These are phyloP conservation scores for Buxus sempervirens DNA, from an alignment of 164 flowering plant genomes.

Conservation along the genomic window DNA sequence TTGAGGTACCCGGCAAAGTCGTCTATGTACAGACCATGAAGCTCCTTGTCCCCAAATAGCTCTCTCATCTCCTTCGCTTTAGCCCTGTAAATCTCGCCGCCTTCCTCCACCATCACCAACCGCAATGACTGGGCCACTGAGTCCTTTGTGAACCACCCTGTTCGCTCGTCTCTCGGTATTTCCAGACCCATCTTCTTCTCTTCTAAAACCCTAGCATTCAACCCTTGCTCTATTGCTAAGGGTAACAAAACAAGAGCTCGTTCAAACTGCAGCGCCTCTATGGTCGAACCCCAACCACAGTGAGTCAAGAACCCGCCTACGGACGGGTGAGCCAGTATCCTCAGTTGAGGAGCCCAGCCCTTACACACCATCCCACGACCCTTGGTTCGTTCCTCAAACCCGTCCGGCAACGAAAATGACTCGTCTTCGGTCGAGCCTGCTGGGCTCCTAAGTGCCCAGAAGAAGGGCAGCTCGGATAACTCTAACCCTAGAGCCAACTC, in stretches of 20 bases:
- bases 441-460: no score
- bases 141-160: no score
- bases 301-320: no score
- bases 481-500: no score
- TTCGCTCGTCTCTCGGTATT: no score
- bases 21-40: background rate
- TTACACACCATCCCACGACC: slow-evolving; percentile 22
- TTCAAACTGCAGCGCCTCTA: slow-evolving; percentile 16
- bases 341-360: slow-evolving; percentile 29
- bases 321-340: slow-evolving; percentile 29
- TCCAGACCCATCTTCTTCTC: slow-evolving; percentile 14
- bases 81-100: slow-evolving; percentile 6
- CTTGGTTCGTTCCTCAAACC: no score
- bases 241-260: slow-evolving; percentile 15
- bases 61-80: slow-evolving; percentile 11
- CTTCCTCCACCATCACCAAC: slow-evolving; percentile 10
- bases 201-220: no score
- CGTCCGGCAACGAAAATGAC: slow-evolving; percentile 16
- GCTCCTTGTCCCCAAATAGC: slow-evolving; percentile 9
- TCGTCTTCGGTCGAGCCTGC: background rate
- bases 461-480: no score
- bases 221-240: slow-evolving; percentile 14
- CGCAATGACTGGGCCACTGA: slow-evolving; percentile 19
- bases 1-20: no score
- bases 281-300: slow-evolving; percentile 24